Evolutionary conservation across 2,329 filamentous ascomycete species (phyloP), one percentile per base, ranked within the genome.

Genomic region (Ploettnerulaceae sp.): DNA sequence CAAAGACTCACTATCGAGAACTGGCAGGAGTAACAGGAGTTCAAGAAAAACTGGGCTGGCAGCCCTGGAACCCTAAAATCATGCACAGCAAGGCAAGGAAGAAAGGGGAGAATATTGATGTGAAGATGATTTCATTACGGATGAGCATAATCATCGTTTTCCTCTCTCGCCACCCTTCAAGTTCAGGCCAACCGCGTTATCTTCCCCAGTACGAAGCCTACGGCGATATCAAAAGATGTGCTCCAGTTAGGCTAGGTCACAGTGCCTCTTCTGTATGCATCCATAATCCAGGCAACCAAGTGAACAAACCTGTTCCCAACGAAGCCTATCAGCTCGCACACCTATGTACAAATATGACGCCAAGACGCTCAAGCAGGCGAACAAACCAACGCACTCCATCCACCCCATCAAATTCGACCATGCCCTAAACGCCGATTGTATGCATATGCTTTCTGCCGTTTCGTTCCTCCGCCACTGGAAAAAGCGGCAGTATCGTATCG

Each of bases 351-450:
- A 29, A 11, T 29, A 8, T n/a, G 39, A 33, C 28, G 18, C 28
- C 29, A 33, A 18, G 29, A 14, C n/a, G 20, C 22, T 5, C 20
- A 12, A 12, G 3, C 28, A 41, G 21, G 15, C 20, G 31, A 28
- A n/a, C 37, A 11, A 21, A 22, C 32, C 2, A 31, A 8, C n/a
- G 21, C 7, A 5, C 45, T 36, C 20, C n/a, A 35, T 20, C 7
- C 37, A 20, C 25, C 31, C 28, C 14, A 9, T 20, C 18, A 42
- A 17, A 18, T 39, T 36, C 32, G n/a, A 15, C 34, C 40, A 29
- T 44, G 24, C 31, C 18, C 41, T 14, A 37, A 48, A 47, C 46
- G 46, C 46, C 46, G 34, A n/a, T 33, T 35, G 8, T 44, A 48
- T 48, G 46, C 46, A 48, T 36, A 41, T 47, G 45, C 38, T 32